Conservation (phyloP, 2,329 filamentous ascomycete species). For the Colletotrichum tropicale region DNA sequence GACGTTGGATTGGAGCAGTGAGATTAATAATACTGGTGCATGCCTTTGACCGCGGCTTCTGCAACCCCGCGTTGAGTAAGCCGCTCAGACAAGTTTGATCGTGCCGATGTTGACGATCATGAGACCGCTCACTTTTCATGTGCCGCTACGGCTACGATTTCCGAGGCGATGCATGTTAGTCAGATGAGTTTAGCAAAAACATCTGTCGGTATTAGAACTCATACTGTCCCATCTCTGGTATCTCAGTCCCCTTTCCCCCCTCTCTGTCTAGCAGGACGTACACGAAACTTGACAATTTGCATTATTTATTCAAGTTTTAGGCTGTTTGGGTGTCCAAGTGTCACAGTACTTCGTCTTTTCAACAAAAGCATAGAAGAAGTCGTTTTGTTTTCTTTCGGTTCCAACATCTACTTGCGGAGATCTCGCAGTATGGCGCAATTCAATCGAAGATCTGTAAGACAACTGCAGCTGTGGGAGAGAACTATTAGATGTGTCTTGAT, state of each 20-base stretch:
- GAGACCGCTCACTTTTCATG: background rate
- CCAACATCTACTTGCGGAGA: background rate
- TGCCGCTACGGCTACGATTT: background rate
- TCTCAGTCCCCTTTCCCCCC: background rate
- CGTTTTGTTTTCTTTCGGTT: background rate
- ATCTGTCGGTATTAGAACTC: background rate
- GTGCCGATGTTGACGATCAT: background rate
- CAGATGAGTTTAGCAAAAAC: background rate
- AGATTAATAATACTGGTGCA: background rate
- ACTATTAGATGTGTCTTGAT: background rate
- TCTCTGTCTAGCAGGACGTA: background rate
- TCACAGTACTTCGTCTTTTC: background rate
- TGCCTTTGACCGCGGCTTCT: background rate
- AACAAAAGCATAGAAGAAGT: background rate
- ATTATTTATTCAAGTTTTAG: background rate
- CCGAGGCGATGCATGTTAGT: background rate
- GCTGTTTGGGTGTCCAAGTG: fast-evolving
- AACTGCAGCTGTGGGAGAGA: background rate
- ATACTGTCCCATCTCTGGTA: background rate
- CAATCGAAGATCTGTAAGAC: background rate
- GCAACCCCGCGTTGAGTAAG: background rate
- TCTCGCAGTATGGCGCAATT: background rate
- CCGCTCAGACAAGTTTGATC: background rate
- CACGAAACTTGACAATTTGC: fast-evolving
- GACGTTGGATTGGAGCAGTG: background rate